These are phyloP conservation scores for Globisporangium echinulatum DNA, from an alignment of 352 stramenopile genomes.

Conservation along the genomic window DNA sequence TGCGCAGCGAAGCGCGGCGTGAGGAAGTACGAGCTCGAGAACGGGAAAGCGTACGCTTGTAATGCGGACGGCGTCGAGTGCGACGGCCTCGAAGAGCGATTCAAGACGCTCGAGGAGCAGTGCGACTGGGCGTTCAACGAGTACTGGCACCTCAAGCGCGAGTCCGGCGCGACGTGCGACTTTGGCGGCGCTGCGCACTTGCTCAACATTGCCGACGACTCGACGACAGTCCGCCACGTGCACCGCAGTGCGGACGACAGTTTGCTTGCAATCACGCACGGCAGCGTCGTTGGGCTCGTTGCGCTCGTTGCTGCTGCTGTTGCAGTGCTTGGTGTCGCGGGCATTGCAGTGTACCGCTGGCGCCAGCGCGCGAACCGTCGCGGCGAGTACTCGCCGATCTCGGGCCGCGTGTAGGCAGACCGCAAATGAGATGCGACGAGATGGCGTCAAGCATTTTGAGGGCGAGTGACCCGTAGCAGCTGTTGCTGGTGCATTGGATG, in stretches of 20 bases:
- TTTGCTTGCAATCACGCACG: slow-evolving; percentile 1
- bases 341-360: slow-evolving; percentile 14
- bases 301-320: slow-evolving; percentile 17
- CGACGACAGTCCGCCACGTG: not conserved
- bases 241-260: too few relatives aligned
- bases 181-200: slow-evolving; percentile 63
- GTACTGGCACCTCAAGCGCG: slow-evolving; percentile 61
- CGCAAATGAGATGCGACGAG: too few relatives aligned
- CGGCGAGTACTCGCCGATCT: slow-evolving; percentile 46
- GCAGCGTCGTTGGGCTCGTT: slow-evolving; percentile 5
- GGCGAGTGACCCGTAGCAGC: too few relatives aligned
- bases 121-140: slow-evolving; percentile 68
- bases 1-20: slow-evolving; percentile 68
- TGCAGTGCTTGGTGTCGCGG: slow-evolving; percentile 8
- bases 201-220: slow-evolving; percentile 16
- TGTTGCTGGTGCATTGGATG: too few relatives aligned
- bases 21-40: slow-evolving; percentile 40
- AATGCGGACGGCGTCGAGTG: slow-evolving; percentile 47
- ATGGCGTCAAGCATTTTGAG: not conserved
- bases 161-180: slow-evolving; percentile 66
- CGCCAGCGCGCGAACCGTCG: slow-evolving; percentile 18
- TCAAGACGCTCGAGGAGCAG: slow-evolving; percentile 49
- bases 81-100: slow-evolving; percentile 31
- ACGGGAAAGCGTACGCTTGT: slow-evolving; percentile 53
- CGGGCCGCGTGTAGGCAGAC: slow-evolving; percentile 17